phyloP scores from a whole-genome alignment of 1,284 basidiomycete species.

The Sphagnurus paluster region DNA sequence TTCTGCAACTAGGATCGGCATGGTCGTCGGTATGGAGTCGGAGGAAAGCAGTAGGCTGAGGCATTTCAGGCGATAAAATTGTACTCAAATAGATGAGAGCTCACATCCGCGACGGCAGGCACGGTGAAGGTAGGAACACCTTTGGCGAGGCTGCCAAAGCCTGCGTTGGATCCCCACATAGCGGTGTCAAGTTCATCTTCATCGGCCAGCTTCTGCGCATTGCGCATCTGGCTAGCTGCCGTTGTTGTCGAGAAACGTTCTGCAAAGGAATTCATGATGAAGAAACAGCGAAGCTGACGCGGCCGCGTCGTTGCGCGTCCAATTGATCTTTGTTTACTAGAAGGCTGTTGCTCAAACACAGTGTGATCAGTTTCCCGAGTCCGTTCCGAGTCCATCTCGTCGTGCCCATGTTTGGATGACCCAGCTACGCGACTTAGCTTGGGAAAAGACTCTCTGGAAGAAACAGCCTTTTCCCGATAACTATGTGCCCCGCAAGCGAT shows the following conservation, averaged over 20 bases:
- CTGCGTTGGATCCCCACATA: constrained; percentile 80
- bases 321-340: constrained; percentile 32
- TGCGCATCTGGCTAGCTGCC: constrained; percentile 48
- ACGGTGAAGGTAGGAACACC: constrained; percentile 72
- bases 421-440: constrained; percentile 33
- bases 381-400: neutral
- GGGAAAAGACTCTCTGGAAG: constrained; percentile 89
- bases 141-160: constrained; percentile 72
- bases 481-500: constrained; percentile 78
- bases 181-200: constrained; percentile 65
- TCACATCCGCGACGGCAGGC: constrained; percentile 73
- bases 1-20: constrained; percentile 89
- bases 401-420: constrained; percentile 18
- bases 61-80: constrained; percentile 6
- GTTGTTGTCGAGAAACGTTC: constrained; percentile 63
- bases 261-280: constrained; percentile 77
- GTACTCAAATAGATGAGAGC: constrained; percentile 27
- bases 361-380: neutral
- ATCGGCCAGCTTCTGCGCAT: constrained; percentile 46
- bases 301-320: constrained; percentile 42
- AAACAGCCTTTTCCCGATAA: constrained; percentile 81
- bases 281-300: constrained; percentile 31
- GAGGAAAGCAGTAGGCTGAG: constrained; percentile 87
- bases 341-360: constrained; percentile 9
- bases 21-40: constrained; percentile 91